phyloP scores from a whole-genome alignment of 331 rosid species.

The Stylosanthes scabra region DNA sequence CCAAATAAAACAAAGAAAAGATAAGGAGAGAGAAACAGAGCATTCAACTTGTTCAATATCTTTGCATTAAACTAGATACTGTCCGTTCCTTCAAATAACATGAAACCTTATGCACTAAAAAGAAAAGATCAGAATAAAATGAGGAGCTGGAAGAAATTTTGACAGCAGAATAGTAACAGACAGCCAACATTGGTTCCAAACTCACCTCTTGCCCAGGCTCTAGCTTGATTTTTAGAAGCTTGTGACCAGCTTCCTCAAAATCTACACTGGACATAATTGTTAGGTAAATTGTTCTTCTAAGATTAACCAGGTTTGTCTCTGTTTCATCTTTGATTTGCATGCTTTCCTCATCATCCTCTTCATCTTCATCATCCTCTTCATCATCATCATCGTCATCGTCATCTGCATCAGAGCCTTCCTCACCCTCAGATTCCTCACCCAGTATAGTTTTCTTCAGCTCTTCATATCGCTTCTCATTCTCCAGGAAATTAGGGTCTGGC shows the following conservation, averaged over 20 bases:
- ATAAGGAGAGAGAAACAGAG: neutral
- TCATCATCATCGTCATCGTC: slow-evolving; percentile 28
- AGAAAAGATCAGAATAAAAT: neutral
- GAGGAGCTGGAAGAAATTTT: slow-evolving; percentile 2
- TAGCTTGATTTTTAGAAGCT: slow-evolving; percentile 84
- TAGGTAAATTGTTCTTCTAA: slow-evolving; percentile 82
- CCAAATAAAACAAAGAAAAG: no score
- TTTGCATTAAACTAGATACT: neutral
- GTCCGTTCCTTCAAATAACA: neutral
- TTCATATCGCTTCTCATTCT: slow-evolving; percentile 80
- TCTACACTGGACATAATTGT: slow-evolving; percentile 94
- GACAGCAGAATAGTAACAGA: slow-evolving; percentile 31
- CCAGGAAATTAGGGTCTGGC: slow-evolving; percentile 74
- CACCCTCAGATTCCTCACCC: slow-evolving; percentile 93
- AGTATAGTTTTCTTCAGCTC: slow-evolving; percentile 73
- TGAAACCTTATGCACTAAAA: neutral
- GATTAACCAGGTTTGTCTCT: slow-evolving; percentile 85
- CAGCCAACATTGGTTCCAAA: slow-evolving; percentile 8
- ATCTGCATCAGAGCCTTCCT: slow-evolving; percentile 70
- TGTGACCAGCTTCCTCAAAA: slow-evolving; percentile 98
- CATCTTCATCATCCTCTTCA: slow-evolving; percentile 53
- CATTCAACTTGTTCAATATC: slow-evolving; percentile 17
- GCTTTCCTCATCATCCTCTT: slow-evolving; percentile 70
- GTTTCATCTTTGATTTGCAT: slow-evolving; percentile 87
- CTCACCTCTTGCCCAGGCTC: slow-evolving; percentile 98